These are phyloP conservation scores for Amphichorda felina DNA, from an alignment of 2,329 filamentous ascomycete genomes.

Conservation along the genomic window DNA sequence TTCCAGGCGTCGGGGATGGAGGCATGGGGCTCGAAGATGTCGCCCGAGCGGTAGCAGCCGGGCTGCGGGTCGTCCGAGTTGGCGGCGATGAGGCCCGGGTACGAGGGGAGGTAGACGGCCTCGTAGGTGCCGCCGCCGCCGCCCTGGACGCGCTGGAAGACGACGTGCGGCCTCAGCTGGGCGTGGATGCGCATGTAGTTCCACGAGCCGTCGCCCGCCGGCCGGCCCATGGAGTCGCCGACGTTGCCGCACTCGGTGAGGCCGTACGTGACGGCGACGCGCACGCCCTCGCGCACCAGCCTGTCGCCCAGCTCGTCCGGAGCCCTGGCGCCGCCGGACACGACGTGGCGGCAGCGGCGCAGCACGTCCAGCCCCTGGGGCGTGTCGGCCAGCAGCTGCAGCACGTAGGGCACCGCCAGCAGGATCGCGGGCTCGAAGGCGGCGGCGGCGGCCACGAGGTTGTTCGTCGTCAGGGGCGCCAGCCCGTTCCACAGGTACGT, in stretches of 20 bases:
- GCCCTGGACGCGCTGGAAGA: conserved; percentile 7
- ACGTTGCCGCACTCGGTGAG: conserved; percentile 14
- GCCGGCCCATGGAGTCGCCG: conserved; percentile 13
- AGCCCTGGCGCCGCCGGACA: conserved; percentile 43
- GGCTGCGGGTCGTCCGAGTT: conserved; percentile 47
- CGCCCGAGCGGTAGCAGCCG: conserved; percentile 50
- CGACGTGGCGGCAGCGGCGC: conserved; percentile 32
- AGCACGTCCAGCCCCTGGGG: conserved; percentile 37
- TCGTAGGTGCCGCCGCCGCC: conserved; percentile 21
- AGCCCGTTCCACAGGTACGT: conserved; percentile 32
- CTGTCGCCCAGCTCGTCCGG: conserved; percentile 44
- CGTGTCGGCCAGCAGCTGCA: conserved; percentile 49
- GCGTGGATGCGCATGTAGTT: conserved; percentile 12
- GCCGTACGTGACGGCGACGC: conserved; percentile 42
- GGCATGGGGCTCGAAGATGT: conserved; percentile 47
- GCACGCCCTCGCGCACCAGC: conserved; percentile 37
- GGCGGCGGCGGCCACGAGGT: conserved; percentile 19
- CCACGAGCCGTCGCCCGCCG: conserved; percentile 14
- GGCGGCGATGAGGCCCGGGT: conserved; percentile 45
- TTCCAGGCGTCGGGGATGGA: conserved; percentile 42
- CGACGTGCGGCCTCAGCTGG: conserved; percentile 3
- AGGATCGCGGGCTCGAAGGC: conserved; percentile 31
- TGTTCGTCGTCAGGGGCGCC: conserved; percentile 37
- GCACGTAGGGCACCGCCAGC: conserved; percentile 47
- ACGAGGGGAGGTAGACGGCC: conserved; percentile 21